Conservation (phyloP, 78 protist genomes). For the Cavenderia fasciculata region DNA sequence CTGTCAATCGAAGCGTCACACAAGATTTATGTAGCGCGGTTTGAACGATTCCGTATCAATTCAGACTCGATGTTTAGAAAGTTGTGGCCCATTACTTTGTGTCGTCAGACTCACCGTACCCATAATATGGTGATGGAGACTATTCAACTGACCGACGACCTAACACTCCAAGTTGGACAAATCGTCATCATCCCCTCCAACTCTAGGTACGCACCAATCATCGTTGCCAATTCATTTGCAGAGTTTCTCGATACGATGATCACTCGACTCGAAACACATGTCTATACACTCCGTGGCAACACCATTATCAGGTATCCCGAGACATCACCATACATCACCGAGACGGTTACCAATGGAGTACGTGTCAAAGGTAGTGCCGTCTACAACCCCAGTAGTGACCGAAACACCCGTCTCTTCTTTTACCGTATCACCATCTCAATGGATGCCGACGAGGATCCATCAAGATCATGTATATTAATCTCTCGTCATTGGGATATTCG, state of each 20-base stretch:
- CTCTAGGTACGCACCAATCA: background rate
- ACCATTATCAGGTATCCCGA: slow-evolving; percentile 45
- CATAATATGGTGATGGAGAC: slow-evolving; percentile 2
- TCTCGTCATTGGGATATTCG: slow-evolving; percentile 18
- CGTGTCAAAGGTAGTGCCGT: slow-evolving; percentile 28
- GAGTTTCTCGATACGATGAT: slow-evolving; percentile 22
- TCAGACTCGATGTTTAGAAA: background rate
- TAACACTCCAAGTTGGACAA: background rate
- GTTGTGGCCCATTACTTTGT: slow-evolving; percentile 3
- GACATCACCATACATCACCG: slow-evolving; percentile 1
- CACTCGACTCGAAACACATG: background rate
- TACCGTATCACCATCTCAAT: slow-evolving; percentile 33
- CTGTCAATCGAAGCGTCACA: background rate
- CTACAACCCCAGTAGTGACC: slow-evolving; percentile 12
- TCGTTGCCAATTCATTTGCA: slow-evolving; percentile 25
- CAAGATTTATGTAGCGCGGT: background rate
- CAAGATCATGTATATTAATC: background rate
- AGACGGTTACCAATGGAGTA: slow-evolving; percentile 5
- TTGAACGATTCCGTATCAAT: background rate
- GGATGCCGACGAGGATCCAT: slow-evolving; percentile 49
- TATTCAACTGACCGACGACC: background rate
- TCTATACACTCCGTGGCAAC: background rate
- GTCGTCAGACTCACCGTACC: background rate
- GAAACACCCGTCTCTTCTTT: background rate
- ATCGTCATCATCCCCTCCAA: background rate